Conservation (phyloP, 2,329 filamentous ascomycete species). For the Arthrobotrys iridis region DNA sequence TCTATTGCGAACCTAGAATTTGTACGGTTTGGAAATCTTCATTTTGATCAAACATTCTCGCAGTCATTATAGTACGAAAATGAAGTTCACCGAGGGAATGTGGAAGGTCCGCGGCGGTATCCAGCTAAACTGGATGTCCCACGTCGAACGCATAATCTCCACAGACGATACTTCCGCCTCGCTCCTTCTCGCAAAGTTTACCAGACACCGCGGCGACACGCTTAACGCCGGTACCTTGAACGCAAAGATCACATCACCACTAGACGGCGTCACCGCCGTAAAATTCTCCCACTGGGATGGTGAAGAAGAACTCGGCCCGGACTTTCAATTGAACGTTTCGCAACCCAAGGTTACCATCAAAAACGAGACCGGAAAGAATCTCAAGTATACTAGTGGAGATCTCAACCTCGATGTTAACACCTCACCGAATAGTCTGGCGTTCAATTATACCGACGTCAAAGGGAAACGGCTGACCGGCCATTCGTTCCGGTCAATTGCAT, state of each 20-base stretch:
- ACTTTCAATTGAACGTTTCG: constrained; percentile 63
- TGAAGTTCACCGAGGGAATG: constrained; percentile 57
- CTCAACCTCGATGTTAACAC: constrained; percentile 61
- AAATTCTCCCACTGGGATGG: constrained; percentile 63
- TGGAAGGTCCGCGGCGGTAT: constrained; percentile 56
- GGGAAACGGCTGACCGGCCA: constrained; percentile 61
- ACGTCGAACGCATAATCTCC: constrained; percentile 50
- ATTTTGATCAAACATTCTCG: background rate
- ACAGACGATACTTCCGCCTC: constrained; percentile 21
- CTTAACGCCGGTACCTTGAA: constrained; percentile 55
- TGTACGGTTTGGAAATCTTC: background rate
- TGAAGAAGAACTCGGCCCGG: constrained; percentile 61
- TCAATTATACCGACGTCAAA: constrained; percentile 61
- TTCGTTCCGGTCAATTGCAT: constrained; percentile 62
- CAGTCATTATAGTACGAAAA: constrained; percentile 5
- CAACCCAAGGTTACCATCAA: constrained; percentile 58
- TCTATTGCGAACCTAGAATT: background rate
- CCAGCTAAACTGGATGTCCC: constrained; percentile 56
- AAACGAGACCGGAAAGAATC: constrained; percentile 60
- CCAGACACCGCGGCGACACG: constrained; percentile 55
- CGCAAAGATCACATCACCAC: constrained; percentile 52
- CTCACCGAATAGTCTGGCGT: constrained; percentile 61
- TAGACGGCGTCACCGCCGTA: constrained; percentile 62
- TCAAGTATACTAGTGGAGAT: constrained; percentile 61
- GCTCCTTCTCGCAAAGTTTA: constrained; percentile 43